Conservation (phyloP, 2,329 filamentous ascomycete species). For the Colletotrichum navitas region DNA sequence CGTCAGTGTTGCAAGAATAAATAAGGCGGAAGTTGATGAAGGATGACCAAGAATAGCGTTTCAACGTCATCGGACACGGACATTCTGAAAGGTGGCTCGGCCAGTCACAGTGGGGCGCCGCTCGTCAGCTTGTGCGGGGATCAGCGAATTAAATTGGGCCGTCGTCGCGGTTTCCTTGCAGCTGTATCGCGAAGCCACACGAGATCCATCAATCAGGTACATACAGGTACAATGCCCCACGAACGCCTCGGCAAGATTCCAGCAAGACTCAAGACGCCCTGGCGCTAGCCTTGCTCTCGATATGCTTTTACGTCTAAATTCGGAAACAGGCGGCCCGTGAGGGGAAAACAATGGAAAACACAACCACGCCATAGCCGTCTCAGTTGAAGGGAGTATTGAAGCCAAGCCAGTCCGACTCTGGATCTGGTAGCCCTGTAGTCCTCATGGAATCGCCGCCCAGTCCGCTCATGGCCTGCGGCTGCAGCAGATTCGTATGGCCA, state of each 20-base stretch:
- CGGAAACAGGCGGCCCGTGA: neutral
- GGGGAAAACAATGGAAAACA: neutral
- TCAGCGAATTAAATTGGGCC: conserved; percentile 36
- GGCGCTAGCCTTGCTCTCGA: conserved; percentile 21
- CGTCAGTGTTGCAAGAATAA: conserved; percentile 8
- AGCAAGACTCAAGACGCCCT: neutral
- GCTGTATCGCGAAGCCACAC: conserved; percentile 37
- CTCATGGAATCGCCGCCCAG: conserved; percentile 44
- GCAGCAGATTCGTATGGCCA: conserved; percentile 46
- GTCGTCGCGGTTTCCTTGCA: conserved; percentile 21
- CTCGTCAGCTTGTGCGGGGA: conserved; percentile 39
- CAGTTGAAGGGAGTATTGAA: conserved; percentile 40
- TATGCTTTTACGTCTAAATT: conserved; percentile 6
- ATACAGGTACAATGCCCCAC: conserved; percentile 23
- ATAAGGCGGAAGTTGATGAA: conserved; percentile 4
- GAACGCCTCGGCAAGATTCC: conserved; percentile 32
- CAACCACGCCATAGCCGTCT: neutral
- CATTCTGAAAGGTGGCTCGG: conserved; percentile 25
- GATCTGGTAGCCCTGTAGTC: conserved; percentile 47
- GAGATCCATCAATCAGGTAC: conserved; percentile 32
- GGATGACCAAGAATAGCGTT: conserved; percentile 11
- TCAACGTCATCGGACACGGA: conserved; percentile 37
- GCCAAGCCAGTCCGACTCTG: conserved; percentile 51
- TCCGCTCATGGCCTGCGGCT: conserved; percentile 45
- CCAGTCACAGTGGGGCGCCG: conserved; percentile 32